phyloP scores from a whole-genome alignment of 139 green algal species.

The Closterium sp. region DNA sequence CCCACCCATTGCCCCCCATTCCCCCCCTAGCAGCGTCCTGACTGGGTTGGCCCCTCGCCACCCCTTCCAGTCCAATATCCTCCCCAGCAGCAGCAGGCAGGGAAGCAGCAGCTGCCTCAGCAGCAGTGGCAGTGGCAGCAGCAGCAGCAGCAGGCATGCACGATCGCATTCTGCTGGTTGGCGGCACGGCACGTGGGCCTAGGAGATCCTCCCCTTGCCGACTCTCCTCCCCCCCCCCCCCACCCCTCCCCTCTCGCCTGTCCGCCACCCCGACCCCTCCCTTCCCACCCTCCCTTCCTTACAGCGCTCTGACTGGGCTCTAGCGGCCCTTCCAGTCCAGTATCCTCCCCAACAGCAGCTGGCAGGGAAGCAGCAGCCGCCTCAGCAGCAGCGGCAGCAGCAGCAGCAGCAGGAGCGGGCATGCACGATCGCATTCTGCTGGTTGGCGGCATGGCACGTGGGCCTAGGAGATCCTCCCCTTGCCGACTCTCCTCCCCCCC shows the following conservation, averaged over 20 bases:
- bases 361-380: not conserved
- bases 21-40: not conserved
- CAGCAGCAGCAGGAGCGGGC: not conserved
- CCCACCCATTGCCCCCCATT: not conserved
- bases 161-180: no score
- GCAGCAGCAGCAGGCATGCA: not conserved
- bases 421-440: no score
- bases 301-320: not conserved
- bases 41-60: not conserved
- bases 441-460: no score
- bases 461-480: no score
- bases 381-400: not conserved
- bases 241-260: not conserved
- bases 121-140: not conserved
- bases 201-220: not conserved
- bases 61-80: not conserved
- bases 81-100: not conserved
- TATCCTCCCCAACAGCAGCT: not conserved
- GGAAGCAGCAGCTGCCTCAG: not conserved
- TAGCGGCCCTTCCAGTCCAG: not conserved
- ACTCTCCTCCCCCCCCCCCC: not conserved
- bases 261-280: not conserved
- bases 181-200: no score
- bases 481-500: not conserved
- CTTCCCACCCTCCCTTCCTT: not conserved